Evolutionary conservation across 2,329 filamentous ascomycete species (phyloP), one percentile per base, ranked within the genome.

Genomic region (Trichoderma hamatum): DNA sequence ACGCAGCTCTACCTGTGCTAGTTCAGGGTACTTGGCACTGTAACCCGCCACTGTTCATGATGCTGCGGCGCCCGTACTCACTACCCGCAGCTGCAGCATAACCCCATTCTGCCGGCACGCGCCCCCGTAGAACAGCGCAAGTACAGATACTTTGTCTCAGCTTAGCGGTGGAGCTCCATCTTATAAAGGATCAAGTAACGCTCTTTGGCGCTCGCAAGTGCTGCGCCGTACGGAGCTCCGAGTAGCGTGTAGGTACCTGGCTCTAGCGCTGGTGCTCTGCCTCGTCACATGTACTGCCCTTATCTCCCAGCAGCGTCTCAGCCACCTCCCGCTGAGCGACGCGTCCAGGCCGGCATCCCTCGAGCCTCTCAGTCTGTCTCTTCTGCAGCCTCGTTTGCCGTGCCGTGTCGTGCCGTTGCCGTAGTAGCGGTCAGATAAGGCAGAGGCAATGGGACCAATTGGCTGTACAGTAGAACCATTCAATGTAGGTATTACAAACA

Each of bases 311-410:
- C 52, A 54, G 46, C 61, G 56, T 61, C 66, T 68, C 66, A 68
- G 66, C 66, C 66, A 68, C 66, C 66, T 68, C 66, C 66, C 58
- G 66, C 49, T 54, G 60, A 49, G 61, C 61, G 36, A 67, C 63
- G 63, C 63, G 63, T 67, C 63, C 63, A 26, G 52, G 34, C 63
- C 52, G 21, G 28, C 52, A 49, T 58, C 54, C 28, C 54, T 56
- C 54, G 24, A 54, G 51, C 24, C 46, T 49, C 46, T 54, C 14
- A 9, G 39, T 43, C 39, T 43, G 39, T 43, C 39, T 43, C 39
- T 21, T 30, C 43, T 66, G 51, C 34, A 34, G 14, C 21, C 63
- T 58, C 28, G 49, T 26, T 32, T 46, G 26, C 36, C 26, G 26
- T 46, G 28, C 43, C 32, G 51, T 21, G 49, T 49, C 39, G 39